phyloP scores from a whole-genome alignment of 78 protist species.

The Protostelium mycophagum region DNA sequence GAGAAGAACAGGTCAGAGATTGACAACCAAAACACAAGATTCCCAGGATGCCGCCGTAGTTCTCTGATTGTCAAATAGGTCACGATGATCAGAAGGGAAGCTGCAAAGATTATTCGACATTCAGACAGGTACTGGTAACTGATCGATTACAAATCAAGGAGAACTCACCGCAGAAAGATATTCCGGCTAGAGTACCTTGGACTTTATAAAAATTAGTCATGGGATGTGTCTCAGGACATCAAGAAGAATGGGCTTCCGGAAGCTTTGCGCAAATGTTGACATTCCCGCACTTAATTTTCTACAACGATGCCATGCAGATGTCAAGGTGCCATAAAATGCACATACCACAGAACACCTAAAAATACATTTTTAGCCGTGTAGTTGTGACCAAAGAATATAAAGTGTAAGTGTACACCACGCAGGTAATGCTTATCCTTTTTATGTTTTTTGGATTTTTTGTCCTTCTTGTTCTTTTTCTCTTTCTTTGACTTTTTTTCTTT shows the following conservation, averaged over 20 bases:
- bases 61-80: conserved; percentile 25
- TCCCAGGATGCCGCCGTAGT: conserved; percentile 35
- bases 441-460: too few species aligned
- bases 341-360: too few species aligned
- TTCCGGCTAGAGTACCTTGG: background rate
- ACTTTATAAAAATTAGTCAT: background rate
- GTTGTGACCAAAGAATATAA: too few species aligned
- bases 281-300: too few species aligned
- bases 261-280: too few species aligned
- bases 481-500: background rate
- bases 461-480: background rate
- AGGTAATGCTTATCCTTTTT: too few species aligned
- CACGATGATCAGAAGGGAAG: conserved; percentile 11
- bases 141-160: background rate
- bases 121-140: background rate
- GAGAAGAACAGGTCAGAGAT: conserved; percentile 53
- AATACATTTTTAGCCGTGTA: too few species aligned
- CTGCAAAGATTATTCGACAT: background rate
- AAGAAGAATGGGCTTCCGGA: too few species aligned
- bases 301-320: too few species aligned
- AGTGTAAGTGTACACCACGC: too few species aligned
- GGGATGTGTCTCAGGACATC: too few species aligned
- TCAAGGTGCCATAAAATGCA: too few species aligned
- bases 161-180: background rate
- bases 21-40: conserved; percentile 40